These are phyloP conservation scores for Scutellaria minor DNA, from an alignment of 257 asterid species.

Conservation along the genomic window DNA sequence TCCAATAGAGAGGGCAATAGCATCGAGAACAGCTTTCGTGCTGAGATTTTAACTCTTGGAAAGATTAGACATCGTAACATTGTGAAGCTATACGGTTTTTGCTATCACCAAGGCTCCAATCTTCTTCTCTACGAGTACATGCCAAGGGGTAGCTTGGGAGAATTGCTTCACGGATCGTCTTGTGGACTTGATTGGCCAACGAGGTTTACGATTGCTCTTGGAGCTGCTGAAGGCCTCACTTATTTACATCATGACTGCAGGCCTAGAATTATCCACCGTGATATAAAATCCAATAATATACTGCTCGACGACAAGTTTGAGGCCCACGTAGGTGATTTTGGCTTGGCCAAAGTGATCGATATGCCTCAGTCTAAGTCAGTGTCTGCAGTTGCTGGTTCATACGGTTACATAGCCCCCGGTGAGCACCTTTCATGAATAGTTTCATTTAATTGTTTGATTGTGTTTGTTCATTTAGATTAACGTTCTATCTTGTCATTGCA, in stretches of 20 bases:
- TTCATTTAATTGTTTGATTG: not conserved
- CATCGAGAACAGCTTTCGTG: conserved; percentile 72
- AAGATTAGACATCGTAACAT: conserved; percentile 95
- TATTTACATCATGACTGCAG: conserved; percentile 90
- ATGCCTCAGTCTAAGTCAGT: conserved; percentile 94
- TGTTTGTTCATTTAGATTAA: not conserved
- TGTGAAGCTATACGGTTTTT: conserved; percentile 87
- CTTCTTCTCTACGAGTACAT: conserved; percentile 89
- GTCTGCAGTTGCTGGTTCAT: conserved; percentile 98
- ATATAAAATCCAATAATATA: conserved; percentile 86
- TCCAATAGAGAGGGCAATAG: conserved; percentile 80
- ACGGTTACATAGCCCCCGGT: conserved; percentile 99
- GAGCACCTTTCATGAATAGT: conserved; percentile 27
- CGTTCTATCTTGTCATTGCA: conserved; percentile 34
- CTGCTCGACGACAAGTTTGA: conserved; percentile 87
- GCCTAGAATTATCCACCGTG: conserved; percentile 90
- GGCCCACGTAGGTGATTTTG: conserved; percentile 97
- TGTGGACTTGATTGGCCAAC: conserved; percentile 77
- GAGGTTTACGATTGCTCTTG: conserved; percentile 77
- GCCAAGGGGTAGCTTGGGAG: conserved; percentile 93
- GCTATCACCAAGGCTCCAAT: conserved; percentile 84
- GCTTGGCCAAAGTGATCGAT: conserved; percentile 92
- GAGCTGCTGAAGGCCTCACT: conserved; percentile 90
- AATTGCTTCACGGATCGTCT: conserved; percentile 68
- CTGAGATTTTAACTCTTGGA: conserved; percentile 86